A percentile compares a stretch with the other conserved stretches of the same genome.
Conservation (phyloP, 768 basidiomycete species). For the Phlebiopsis gigantea region DNA sequence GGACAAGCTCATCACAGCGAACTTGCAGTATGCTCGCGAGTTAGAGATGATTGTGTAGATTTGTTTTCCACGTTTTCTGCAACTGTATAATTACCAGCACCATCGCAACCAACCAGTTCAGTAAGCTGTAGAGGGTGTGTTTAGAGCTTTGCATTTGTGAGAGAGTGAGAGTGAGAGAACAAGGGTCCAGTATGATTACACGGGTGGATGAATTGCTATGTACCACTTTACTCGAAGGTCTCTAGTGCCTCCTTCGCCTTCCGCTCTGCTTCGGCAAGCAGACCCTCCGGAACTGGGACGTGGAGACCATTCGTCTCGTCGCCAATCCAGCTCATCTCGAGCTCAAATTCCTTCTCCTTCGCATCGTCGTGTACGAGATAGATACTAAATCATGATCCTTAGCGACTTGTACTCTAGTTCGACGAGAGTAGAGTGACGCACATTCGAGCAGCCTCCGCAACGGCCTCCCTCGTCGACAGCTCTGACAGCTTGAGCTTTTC, state of each 20-base stretch:
- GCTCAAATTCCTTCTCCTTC: constrained; percentile 97
- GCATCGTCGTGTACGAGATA: constrained; percentile 97
- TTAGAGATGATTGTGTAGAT: constrained; percentile 84
- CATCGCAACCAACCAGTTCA: too few relatives aligned
- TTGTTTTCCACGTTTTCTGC: background rate
- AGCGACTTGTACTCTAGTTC: constrained; percentile 7
- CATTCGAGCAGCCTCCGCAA: constrained; percentile 94
- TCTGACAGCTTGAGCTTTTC: constrained; percentile 91
- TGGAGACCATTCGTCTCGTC: constrained; percentile 78
- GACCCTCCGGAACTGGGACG: constrained; percentile 77
- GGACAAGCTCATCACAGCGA: constrained; percentile 73
- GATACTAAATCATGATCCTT: constrained; percentile 53
- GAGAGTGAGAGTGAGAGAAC: background rate
- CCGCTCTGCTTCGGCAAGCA: constrained; percentile 79
- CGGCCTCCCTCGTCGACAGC: constrained; percentile 78
- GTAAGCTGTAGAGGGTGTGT: background rate
- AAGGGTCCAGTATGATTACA: constrained; percentile 22
- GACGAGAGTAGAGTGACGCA: constrained; percentile 34
- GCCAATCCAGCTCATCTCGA: constrained; percentile 97
- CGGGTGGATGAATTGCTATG: constrained; percentile 14
- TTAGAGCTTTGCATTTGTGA: background rate
- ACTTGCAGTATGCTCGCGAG: constrained; percentile 78
- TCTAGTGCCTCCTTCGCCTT: constrained; percentile 86
- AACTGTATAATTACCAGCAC: background rate
- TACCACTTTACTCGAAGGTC: constrained; percentile 42